Evolutionary conservation across 768 basidiomycete species (phyloP).

Genomic region (Boletus rubropictus): DNA sequence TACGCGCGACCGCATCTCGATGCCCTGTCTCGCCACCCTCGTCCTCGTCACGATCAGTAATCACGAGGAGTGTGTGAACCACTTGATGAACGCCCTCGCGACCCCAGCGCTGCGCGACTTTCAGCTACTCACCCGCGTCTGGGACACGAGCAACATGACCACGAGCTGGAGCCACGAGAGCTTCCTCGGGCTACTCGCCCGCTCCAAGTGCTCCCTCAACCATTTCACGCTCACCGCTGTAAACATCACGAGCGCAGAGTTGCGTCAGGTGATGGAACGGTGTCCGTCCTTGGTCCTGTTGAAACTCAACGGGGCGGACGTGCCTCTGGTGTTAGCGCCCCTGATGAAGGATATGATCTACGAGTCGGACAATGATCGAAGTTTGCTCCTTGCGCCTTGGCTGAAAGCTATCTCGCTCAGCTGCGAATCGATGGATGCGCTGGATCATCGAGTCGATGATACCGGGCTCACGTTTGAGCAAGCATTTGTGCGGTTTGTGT

Average conservation of each 20-base stretch:
- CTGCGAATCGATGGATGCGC: conserved; percentile 24
- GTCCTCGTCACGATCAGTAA: conserved; percentile 28
- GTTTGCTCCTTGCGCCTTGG: conserved; percentile 24
- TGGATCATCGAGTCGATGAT: conserved; percentile 19
- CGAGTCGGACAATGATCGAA: conserved; percentile 12
- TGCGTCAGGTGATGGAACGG: conserved; percentile 23
- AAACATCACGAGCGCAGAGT: conserved; percentile 17
- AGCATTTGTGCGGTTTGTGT: conserved; percentile 19
- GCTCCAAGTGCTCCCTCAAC: conserved; percentile 27
- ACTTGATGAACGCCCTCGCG: conserved; percentile 25
- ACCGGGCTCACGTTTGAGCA: conserved; percentile 26
- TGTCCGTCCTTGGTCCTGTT: conserved; percentile 28
- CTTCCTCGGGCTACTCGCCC: conserved; percentile 22
- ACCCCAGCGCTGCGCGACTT: conserved; percentile 25
- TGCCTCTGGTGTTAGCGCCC: conserved; percentile 19
- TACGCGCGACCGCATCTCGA: conserved; percentile 17
- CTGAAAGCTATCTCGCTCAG: conserved; percentile 28
- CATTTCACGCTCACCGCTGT: conserved; percentile 28
- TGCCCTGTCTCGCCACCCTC: conserved; percentile 28
- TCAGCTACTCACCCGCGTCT: conserved; percentile 30
- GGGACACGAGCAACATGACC: conserved; percentile 27
- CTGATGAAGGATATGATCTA: conserved; percentile 23
- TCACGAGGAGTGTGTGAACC: conserved; percentile 26
- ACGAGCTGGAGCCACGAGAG: conserved; percentile 29
- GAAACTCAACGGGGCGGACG: conserved; percentile 25